A percentile compares a stretch with the other conserved stretches of the same genome.
phyloP scores from a whole-genome alignment of 108 stramenopile genomes.

The Discostella stelligeroides region DNA sequence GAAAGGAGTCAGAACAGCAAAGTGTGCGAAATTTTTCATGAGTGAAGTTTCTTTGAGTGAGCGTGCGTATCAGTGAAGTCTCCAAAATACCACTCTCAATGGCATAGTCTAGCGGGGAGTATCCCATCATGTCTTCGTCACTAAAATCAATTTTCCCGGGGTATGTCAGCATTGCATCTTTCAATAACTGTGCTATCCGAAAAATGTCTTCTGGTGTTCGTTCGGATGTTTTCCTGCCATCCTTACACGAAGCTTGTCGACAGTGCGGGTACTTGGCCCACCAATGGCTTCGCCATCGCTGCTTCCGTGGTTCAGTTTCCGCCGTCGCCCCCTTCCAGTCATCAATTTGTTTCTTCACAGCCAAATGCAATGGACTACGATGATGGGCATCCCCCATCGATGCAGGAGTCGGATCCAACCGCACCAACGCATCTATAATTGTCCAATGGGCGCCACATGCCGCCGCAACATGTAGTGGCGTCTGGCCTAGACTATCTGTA shows the following conservation, averaged over 20 bases:
- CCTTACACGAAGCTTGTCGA: neutral
- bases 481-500: constrained; percentile 22
- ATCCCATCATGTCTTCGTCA: constrained; percentile 37
- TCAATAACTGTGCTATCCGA: constrained; percentile 20
- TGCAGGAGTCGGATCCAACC: constrained; percentile 33
- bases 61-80: constrained; percentile 14
- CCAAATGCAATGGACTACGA: constrained; percentile 39
- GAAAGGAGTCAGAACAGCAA: neutral
- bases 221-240: neutral
- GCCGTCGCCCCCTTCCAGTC: too few relatives aligned
- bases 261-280: too few relatives aligned
- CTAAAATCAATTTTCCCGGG: constrained; percentile 44
- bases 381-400: constrained; percentile 27
- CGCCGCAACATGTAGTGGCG: constrained; percentile 48
- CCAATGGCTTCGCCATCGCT: too few relatives aligned
- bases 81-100: constrained; percentile 21
- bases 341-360: constrained; percentile 16
- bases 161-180: constrained; percentile 38
- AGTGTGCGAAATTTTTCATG: neutral
- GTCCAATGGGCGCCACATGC: constrained; percentile 21
- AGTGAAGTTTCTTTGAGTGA: constrained; percentile 11
- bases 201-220: constrained; percentile 1
- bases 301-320: too few relatives aligned
- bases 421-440: constrained; percentile 34
- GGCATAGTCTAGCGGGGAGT: constrained; percentile 44